These are phyloP conservation scores for Talaromyces wortmannii DNA, from an alignment of 495 filamentous ascomycete species.

Conservation along the genomic window DNA sequence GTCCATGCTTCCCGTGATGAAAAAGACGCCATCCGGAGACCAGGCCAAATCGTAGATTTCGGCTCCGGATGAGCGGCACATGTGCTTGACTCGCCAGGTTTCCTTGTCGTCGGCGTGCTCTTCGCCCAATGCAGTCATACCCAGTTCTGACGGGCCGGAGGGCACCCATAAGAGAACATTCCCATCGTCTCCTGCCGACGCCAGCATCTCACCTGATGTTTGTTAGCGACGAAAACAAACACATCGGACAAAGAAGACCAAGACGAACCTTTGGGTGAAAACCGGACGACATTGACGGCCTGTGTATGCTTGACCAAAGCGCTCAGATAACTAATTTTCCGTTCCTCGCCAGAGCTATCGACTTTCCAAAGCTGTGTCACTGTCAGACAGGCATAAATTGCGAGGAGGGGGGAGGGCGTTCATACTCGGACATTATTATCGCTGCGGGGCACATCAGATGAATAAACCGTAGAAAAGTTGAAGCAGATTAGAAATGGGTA, in stretches of 20 bases:
- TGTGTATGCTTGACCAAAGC: conserved; percentile 91
- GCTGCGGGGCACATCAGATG: conserved; percentile 25
- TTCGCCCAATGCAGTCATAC: conserved; percentile 64
- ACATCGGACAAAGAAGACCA: not conserved
- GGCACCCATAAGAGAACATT: conserved; percentile 95
- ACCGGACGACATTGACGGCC: conserved; percentile 96
- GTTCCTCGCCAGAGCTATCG: conserved; percentile 76
- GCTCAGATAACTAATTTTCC: conserved; percentile 83
- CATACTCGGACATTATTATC: conserved; percentile 95
- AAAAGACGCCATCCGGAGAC: conserved; percentile 93
- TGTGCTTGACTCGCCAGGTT: conserved; percentile 92
- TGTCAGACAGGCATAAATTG: conserved; percentile 16
- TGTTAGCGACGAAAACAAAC: conserved; percentile 15
- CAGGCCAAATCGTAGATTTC: conserved; percentile 98
- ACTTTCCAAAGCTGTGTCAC: conserved; percentile 76
- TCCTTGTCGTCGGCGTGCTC: conserved; percentile 91
- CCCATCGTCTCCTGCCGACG: conserved; percentile 92
- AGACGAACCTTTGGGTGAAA: conserved; percentile 75
- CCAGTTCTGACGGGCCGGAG: conserved; percentile 77
- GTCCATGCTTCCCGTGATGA: conserved; percentile 99
- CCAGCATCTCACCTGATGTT: conserved; percentile 75
- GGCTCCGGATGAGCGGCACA: conserved; percentile 85
- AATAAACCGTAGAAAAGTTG: conserved; percentile 5
- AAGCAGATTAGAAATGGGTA: not conserved
- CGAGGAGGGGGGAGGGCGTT: conserved; percentile 12